Evolutionary conservation across 2,329 filamentous ascomycete species (phyloP), one percentile per base, ranked within the genome.

Genomic region (Lasiodiplodia hormozganensis): DNA sequence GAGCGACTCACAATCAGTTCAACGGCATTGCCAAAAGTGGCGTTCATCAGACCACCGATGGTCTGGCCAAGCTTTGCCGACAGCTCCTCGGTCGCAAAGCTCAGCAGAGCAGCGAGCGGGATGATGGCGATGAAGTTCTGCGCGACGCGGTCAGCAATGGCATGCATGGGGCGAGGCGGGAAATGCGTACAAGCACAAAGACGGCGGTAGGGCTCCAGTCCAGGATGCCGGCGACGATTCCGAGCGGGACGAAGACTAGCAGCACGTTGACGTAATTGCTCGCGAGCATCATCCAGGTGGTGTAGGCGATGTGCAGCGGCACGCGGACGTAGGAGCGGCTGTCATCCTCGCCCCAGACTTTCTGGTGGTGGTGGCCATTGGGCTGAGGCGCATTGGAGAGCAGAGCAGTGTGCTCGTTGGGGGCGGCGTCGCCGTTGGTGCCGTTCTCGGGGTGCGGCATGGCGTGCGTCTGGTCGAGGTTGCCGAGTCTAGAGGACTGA

Each of bases 1-100:
- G 36, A 12, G 69, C 36, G 76, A 72, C 85, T 71, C 79, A 91
- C 91, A 82, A 93, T 93, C 71, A 94, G 80, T 78, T 94, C 92
- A 64, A 94, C 91, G 16, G 90, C 91, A 79, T 93, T 94, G 74
- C 91, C 91, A 79, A 93, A 93, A 0, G 91, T 93, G 34, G 91
- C 90, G 77, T 93, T 93, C 70, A 92, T 84, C 70, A 92, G 79
- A 21, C 92, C 92, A 68, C 92, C 92, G 34, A 94, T 79, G 1
- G 91, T 91, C 74, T 93, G 89, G 58, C 92, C 92, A 28, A 94
- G 81, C 76, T 90, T 90, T 16, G 86, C 83, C 3, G 90, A 89
- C 69, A 94, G 87, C 80, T 94, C 90, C 79, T 94, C 92, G 1
- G 92, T 93, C 69, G 91, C 91, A 78, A 92, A 93, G 67, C 90